phyloP scores from a whole-genome alignment of 2,329 filamentous ascomycete genomes.

The Hypoxylon rubiginosum region DNA sequence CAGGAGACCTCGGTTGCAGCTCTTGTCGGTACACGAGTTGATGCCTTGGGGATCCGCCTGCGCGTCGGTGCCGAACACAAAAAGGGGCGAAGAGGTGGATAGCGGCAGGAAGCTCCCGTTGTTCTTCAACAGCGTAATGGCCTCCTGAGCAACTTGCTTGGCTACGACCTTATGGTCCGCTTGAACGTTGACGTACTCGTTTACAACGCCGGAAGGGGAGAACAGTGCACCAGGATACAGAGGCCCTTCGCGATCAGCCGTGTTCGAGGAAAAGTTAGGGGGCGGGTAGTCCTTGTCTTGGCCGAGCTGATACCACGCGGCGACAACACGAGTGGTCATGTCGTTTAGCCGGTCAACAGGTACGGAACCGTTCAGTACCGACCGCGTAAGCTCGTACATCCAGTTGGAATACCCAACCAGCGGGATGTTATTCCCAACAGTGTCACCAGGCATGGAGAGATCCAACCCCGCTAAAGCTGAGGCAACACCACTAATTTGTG shows the following conservation, averaged over 20 bases:
- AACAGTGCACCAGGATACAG: constrained; percentile 70
- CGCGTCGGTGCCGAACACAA: constrained; percentile 68
- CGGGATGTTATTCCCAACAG: constrained; percentile 60
- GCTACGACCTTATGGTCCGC: constrained; percentile 64
- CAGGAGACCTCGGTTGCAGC: constrained; percentile 76
- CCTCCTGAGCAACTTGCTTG: constrained; percentile 68
- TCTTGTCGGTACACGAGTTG: constrained; percentile 76
- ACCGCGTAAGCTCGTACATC: constrained; percentile 67
- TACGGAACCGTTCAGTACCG: constrained; percentile 69
- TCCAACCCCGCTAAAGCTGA: constrained; percentile 82
- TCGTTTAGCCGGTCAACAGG: constrained; percentile 69
- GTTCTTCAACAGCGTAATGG: constrained; percentile 73
- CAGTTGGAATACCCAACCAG: constrained; percentile 67
- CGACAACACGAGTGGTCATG: constrained; percentile 68
- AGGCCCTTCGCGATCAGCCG: constrained; percentile 65
- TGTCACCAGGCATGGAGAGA: constrained; percentile 71
- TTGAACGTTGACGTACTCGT: constrained; percentile 76
- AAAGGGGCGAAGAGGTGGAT: constrained; percentile 54
- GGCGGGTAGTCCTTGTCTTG: constrained; percentile 70
- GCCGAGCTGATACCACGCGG: constrained; percentile 71
- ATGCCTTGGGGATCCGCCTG: constrained; percentile 66
- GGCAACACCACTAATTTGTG: constrained; percentile 80
- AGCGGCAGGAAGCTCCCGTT: constrained; percentile 70
- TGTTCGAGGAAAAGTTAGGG: constrained; percentile 72
- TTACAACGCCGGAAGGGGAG: constrained; percentile 73